Evolutionary conservation across 495 filamentous ascomycete genomes (phyloP).

Genomic region (Copromyces sp.): DNA sequence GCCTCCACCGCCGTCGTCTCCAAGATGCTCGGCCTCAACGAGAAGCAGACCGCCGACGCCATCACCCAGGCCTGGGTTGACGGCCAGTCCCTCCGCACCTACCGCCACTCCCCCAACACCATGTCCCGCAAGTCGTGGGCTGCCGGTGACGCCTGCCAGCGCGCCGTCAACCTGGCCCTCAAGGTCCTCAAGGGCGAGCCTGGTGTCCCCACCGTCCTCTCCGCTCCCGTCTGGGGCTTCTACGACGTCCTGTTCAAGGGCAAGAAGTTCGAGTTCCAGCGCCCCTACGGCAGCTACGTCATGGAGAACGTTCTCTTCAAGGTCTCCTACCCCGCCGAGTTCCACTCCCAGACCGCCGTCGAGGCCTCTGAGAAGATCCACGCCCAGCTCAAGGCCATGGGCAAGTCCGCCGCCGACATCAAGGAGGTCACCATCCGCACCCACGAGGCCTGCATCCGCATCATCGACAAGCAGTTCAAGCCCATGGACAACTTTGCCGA

Average conservation of each 20-base stretch:
- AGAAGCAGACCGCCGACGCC: slow-evolving; percentile 87
- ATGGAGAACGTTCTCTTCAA: slow-evolving; percentile 99
- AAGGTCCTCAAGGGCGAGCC: slow-evolving; percentile 90
- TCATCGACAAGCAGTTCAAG: slow-evolving; percentile 99
- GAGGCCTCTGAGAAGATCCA: slow-evolving; percentile 86
- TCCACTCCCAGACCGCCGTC: slow-evolving; percentile 98
- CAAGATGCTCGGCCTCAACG: slow-evolving; percentile 82
- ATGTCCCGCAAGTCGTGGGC: slow-evolving; percentile 99
- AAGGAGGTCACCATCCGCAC: slow-evolving; percentile 87
- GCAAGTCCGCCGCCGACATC: slow-evolving; percentile 92
- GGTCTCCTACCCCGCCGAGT: slow-evolving; percentile 97
- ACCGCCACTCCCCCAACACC: slow-evolving; percentile 95
- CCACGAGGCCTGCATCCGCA: slow-evolving; percentile 94
- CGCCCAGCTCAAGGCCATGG: slow-evolving; percentile 65
- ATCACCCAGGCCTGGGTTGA: slow-evolving; percentile 97
- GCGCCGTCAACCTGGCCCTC: slow-evolving; percentile 85
- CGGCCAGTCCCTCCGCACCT: slow-evolving; percentile 90
- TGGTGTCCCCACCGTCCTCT: slow-evolving; percentile 84
- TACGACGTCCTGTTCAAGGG: slow-evolving; percentile 97
- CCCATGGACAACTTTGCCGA: slow-evolving; percentile 99
- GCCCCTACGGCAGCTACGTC: slow-evolving; percentile 92
- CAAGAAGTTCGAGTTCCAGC: slow-evolving; percentile 91
- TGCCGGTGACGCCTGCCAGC: slow-evolving; percentile 93
- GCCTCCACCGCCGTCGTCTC: slow-evolving; percentile 88
- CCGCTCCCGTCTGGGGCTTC: slow-evolving; percentile 93